phyloP scores from a whole-genome alignment of 257 asterid genomes.

The Jacaranda mimosifolia region DNA sequence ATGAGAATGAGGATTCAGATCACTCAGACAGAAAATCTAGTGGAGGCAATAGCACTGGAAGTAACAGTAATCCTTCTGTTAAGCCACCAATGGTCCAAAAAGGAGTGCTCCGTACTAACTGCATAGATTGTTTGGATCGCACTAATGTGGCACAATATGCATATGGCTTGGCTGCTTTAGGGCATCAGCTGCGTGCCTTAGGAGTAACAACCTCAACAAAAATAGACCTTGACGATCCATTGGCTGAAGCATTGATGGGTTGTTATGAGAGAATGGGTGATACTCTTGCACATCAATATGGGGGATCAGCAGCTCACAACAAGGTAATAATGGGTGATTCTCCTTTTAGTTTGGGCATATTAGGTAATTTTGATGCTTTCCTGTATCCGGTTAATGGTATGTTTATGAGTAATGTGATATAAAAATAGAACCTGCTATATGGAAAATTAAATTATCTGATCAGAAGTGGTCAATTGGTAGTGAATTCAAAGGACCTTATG shows the following conservation, averaged over 20 bases:
- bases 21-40: slow-evolving; percentile 43
- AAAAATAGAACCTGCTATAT: neutral
- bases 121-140: slow-evolving; percentile 88
- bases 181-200: slow-evolving; percentile 66
- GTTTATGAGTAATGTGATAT: neutral
- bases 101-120: slow-evolving; percentile 80
- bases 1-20: slow-evolving; percentile 52
- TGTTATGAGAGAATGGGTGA: slow-evolving; percentile 81
- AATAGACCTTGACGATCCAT: slow-evolving; percentile 77
- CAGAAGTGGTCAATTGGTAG: neutral
- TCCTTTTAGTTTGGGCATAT: slow-evolving; percentile 16
- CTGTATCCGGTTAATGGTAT: neutral
- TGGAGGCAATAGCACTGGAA: slow-evolving; percentile 33
- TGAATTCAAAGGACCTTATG: neutral
- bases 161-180: slow-evolving; percentile 83
- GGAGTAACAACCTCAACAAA: slow-evolving; percentile 61
- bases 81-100: slow-evolving; percentile 59
- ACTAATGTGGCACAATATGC: slow-evolving; percentile 88
- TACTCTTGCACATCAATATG: slow-evolving; percentile 84
- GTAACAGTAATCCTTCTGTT: slow-evolving; percentile 44
- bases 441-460: neutral
- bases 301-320: slow-evolving; percentile 93
- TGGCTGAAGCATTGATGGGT: slow-evolving; percentile 79
- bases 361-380: neutral
- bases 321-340: slow-evolving; percentile 51